phyloP scores from a whole-genome alignment of 2,329 filamentous ascomycete genomes.

The Aureobasidium sp. region DNA sequence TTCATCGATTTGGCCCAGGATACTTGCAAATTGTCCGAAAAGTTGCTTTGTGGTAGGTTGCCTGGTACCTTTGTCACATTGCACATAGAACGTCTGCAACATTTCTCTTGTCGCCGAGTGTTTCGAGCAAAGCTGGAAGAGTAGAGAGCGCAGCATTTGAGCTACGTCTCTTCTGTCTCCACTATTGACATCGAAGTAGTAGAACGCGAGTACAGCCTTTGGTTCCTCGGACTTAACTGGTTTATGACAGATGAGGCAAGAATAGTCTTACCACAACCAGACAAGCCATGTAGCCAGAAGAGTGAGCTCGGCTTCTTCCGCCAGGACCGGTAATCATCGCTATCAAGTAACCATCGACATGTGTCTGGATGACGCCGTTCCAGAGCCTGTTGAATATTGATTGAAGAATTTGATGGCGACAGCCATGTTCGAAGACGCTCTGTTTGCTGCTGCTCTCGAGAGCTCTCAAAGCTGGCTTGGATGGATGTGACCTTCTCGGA shows the following conservation, averaged over 20 bases:
- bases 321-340: neutral
- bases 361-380: neutral
- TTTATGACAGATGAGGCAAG: slow-evolving; percentile 5
- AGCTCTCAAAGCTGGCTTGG: neutral
- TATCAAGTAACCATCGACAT: neutral
- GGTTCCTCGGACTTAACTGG: neutral
- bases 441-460: neutral
- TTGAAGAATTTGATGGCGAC: neutral
- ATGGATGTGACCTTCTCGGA: neutral
- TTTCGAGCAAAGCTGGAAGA: neutral
- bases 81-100: neutral
- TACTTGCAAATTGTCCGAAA: neutral
- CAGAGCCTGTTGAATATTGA: neutral
- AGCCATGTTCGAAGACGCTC: neutral
- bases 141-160: neutral
- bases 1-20: neutral
- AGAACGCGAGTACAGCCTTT: neutral
- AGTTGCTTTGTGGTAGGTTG: neutral
- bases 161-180: neutral
- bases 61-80: neutral
- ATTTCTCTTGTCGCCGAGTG: neutral
- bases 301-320: neutral
- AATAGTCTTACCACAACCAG: slow-evolving; percentile 12
- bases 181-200: slow-evolving; percentile 1
- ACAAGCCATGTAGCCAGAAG: slow-evolving; percentile 8